A percentile compares a stretch with the other conserved stretches of the same genome.
phyloP scores from a whole-genome alignment of 768 basidiomycete genomes.

The Tephrocybe sp. region DNA sequence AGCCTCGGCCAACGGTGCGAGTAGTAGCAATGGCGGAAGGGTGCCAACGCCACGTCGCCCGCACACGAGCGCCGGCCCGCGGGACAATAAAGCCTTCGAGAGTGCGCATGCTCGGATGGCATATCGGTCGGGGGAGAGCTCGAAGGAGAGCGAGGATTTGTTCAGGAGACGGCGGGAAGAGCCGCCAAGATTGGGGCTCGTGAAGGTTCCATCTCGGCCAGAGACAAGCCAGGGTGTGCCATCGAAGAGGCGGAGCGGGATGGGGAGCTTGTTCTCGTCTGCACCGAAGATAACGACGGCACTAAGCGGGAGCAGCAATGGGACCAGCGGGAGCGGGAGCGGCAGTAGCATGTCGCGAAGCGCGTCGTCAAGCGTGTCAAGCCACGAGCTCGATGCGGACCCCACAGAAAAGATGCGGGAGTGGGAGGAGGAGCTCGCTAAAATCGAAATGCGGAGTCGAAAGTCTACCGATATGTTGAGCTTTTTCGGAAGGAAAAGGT shows the following conservation, averaged over 20 bases:
- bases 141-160: conserved; percentile 8
- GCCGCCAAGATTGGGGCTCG: neutral
- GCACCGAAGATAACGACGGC: conserved; percentile 24
- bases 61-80: conserved; percentile 74
- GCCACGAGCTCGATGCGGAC: conserved; percentile 27
- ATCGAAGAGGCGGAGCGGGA: conserved; percentile 18
- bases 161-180: conserved; percentile 8
- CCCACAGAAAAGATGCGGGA: conserved; percentile 48
- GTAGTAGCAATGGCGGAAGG: conserved; percentile 7
- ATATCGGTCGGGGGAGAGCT: conserved; percentile 5
- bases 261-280: conserved; percentile 17
- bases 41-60: conserved; percentile 45
- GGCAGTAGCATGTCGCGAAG: conserved; percentile 22
- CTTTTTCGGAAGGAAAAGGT: conserved; percentile 39
- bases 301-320: conserved; percentile 35
- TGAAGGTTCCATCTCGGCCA: conserved; percentile 9
- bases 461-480: conserved; percentile 48
- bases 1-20: neutral
- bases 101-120: conserved; percentile 4
- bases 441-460: conserved; percentile 65
- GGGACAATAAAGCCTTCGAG: conserved; percentile 50
- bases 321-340: conserved; percentile 24
- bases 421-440: conserved; percentile 79
- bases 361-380: conserved; percentile 30
- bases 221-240: conserved; percentile 17